Percentiles rank a stretch among this genome's conserved stretches.
Conservation (phyloP, 805 yeast species). For the Candida broadrunensis region DNA sequence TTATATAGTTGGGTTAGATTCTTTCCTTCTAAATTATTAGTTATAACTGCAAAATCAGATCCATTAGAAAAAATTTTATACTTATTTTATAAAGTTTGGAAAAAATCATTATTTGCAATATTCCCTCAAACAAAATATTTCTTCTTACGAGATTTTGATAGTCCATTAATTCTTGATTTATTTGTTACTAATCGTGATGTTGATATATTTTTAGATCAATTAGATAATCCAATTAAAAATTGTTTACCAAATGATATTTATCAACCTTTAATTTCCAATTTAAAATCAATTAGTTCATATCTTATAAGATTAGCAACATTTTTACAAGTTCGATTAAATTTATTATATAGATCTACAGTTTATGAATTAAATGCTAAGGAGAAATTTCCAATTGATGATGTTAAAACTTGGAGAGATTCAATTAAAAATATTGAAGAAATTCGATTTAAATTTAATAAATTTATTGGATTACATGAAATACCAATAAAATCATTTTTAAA, state of each 20-base stretch:
- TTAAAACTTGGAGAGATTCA: constrained; percentile 24
- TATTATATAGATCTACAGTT: constrained; percentile 28
- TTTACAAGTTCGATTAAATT: constrained; percentile 22
- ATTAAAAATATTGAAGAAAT: constrained; percentile 21
- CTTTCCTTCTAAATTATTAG: constrained; percentile 27
- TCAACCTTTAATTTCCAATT: constrained; percentile 9
- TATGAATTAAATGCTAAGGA: constrained; percentile 17
- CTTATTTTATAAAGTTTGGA: constrained; percentile 29
- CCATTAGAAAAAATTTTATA: constrained; percentile 31
- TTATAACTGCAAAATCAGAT: constrained; percentile 18
- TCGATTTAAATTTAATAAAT: constrained; percentile 18
- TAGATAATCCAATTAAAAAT: constrained; percentile 13
- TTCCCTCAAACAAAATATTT: constrained; percentile 40
- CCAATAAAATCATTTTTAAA: constrained; percentile 11
- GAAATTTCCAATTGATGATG: constrained; percentile 20
- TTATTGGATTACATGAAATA: constrained; percentile 18
- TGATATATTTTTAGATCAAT: constrained; percentile 17
- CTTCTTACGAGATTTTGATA: constrained; percentile 38
- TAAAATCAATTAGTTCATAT: constrained; percentile 24
- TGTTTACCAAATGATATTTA: constrained; percentile 13
- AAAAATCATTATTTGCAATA: constrained; percentile 30
- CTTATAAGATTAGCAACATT: constrained; percentile 29
- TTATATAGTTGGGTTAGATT: constrained; percentile 32
- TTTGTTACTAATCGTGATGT: constrained; percentile 19
- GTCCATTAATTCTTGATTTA: constrained; percentile 39